Evolutionary conservation across 345 rosid species (phyloP).

Genomic region (Camelina neglecta): DNA sequence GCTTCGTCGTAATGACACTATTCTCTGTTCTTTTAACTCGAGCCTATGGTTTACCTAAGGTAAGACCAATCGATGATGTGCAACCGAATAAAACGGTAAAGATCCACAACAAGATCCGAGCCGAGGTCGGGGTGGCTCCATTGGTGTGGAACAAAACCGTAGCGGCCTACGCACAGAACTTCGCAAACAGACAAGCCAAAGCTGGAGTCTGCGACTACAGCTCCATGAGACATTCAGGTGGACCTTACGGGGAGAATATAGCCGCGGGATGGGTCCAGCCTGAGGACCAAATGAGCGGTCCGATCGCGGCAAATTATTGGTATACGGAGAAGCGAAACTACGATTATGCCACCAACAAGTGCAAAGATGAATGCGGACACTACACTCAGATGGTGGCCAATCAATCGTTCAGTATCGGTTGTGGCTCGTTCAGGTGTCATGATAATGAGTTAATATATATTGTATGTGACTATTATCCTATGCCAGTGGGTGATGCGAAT

Average conservation of each 20-base stretch:
- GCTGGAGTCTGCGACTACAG: conserved; percentile 41
- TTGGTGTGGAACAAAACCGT: conserved; percentile 54
- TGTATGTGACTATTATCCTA: conserved; percentile 62
- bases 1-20: conserved; percentile 17
- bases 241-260: conserved; percentile 62
- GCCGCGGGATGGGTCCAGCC: conserved; percentile 48
- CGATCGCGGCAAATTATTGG: conserved; percentile 56
- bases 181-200: conserved; percentile 36
- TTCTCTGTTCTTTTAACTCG: conserved; percentile 4
- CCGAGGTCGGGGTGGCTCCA: conserved; percentile 50
- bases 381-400: conserved; percentile 78
- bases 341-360: conserved; percentile 53
- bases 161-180: conserved; percentile 52
- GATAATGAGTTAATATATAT: conserved; percentile 54
- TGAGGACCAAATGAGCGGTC: conserved; percentile 42
- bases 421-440: conserved; percentile 64
- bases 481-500: conserved; percentile 40
- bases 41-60: conserved; percentile 28
- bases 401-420: conserved; percentile 58
- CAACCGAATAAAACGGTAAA: conserved; percentile 43
- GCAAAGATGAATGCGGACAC: conserved; percentile 57
- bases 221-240: conserved; percentile 48
- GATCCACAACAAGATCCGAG: conserved; percentile 57
- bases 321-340: conserved; percentile 58
- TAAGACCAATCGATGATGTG: conserved; percentile 43